Evolutionary conservation across 2,329 filamentous ascomycete species (phyloP), one percentile per base, ranked within the genome.

Genomic region (Cadophora sp.): DNA sequence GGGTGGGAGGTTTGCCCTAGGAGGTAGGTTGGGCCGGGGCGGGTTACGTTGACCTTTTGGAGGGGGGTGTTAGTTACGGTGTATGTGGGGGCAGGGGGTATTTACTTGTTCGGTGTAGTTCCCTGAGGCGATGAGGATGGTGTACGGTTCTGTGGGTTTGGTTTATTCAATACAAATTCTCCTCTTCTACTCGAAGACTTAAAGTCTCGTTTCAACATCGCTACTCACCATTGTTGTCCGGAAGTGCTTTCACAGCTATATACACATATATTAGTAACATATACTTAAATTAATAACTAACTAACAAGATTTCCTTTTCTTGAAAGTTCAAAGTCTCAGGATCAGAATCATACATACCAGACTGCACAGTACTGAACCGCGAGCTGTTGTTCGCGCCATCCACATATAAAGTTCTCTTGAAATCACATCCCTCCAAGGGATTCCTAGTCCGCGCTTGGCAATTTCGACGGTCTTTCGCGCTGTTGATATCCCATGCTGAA

Each of bases 111-210:
- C 88, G 0, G 80, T 84, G 72, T 91, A 91, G 67, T 81, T 82
- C 0, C 88, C 88, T 0, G 87, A 81, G 0, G 84, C 82, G 55
- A 91, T 83, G 14, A 91, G 81, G 70, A 91, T 89, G 20, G 82
- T 82, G 65, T 84, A 75, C n/a, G 75, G 71, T 41, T 73, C 70
- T 72, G n/a, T n/a, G n/a, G 2, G 13, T 39, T 39, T 13, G 5
- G 36, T 9, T 18, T 43, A 27, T 18, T 36, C 14, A n/a, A 16
- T 50, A 3, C 48, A n/a, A 6, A 16, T 2, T 20, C 7, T 50
- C 24, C 39, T 5, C 9, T 5, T 16, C 16, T 4, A 11, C 13
- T 56, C 6, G 27, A 30, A 30, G 27, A n/a, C n/a, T n/a, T n/a
- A n/a, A n/a, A n/a, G n/a, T 33, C 14, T 13, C 36, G 20, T 4